Base-by-base conservation (phyloP, 2,329 filamentous ascomycete genomes). In the Pseudocercospora cruenta region DNA sequence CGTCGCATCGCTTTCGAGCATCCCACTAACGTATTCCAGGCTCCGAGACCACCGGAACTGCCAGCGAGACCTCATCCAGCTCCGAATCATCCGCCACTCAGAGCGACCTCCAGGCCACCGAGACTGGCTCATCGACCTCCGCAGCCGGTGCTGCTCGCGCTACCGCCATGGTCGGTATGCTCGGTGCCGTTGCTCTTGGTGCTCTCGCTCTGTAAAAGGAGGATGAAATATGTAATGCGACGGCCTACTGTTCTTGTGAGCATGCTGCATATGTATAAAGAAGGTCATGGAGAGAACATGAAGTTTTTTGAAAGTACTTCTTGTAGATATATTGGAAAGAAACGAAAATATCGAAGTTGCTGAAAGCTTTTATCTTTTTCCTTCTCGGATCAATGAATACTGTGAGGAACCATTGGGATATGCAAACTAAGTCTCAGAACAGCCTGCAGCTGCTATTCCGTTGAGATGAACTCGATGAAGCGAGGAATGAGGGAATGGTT, bases 171-270 rank as follows among this genome's bases (percentile, higher is more conserved):
- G 72, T 62, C 33, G 72, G 72, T 24, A 63, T 74, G 58, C 63
- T 74, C 47, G 72, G 72, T 49, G 65, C 69, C 31, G 65, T 74
- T 28, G 72, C 72, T 31, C 69, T 74, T n/a, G 72, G 71, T 53
- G 72, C 72, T 10, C 60, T 74, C 14, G 72, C 71, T 22, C 62
- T 74, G 22, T 74, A 69, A 58, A 58, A n/a, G 12, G 16, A 24
- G 26, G 21, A 54, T 54, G 14, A 54, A 33, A 26, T 54, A 16
- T n/a, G 24, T 24, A 31, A 14, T 28, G 51, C 51, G 21, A 54
- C 51, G 51, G 51, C 51, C 24, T 16, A 12, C 47, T 21, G 22
- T 39, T 39, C 19, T 22, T 51, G 47, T 51, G 45, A 19, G 21
- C 45, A 19, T 51, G 47, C 19, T 14, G 31, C 21, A 43, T n/a